Base-by-base conservation (phyloP, 2,329 filamentous ascomycete genomes). In the Claviceps monticola region DNA sequence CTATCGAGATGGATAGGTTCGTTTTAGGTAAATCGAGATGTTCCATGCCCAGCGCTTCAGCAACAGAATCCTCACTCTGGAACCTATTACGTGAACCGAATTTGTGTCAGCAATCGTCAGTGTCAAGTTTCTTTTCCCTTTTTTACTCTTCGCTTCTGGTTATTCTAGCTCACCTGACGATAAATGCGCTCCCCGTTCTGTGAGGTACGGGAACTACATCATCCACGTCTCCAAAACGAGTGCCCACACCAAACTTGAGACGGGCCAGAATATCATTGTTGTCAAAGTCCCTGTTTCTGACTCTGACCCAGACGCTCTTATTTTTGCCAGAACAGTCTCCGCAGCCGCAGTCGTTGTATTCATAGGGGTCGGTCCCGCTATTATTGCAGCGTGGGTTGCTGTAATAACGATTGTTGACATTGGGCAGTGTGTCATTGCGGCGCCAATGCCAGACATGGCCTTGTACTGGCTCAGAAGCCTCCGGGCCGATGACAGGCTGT, bases 311-410 rank as follows among this genome's bases (percentile, higher is more conserved):
- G 13, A 68, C 53, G 50, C 62, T 66, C 48, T 62, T 59, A 49
- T 69, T 68, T 37, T 60, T 56, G 6, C 53, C 46, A 21, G 57
- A 56, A 39, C 67, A 69, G 2, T 53, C 48, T 16, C 51, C 36
- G 38, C 67, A 69, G 46, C 46, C 51, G 50, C 67, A 69, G 1
- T 56, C 58, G 16, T 55, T 51, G 51, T 68, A 68, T 2, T 60
- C 56, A 8, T 53, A 55, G 11, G 39, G 47, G 2, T 43, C 52
- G 16, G 47, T 39, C 2, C 46, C 42, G 36, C 46, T 53, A 17
- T 56, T 49, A 53, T 64, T 64, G 17, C 57, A 61, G 14, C 46
- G 34, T 21, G 17, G 36, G n/a, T 34, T 23, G 19, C 29, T 42
- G 8, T 38, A 14, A 41, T 46, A 8, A 11, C 14, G 39, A 13